These are phyloP conservation scores for Diplocarpon rosae DNA, from an alignment of 2,329 filamentous ascomycete species.

Conservation along the genomic window DNA sequence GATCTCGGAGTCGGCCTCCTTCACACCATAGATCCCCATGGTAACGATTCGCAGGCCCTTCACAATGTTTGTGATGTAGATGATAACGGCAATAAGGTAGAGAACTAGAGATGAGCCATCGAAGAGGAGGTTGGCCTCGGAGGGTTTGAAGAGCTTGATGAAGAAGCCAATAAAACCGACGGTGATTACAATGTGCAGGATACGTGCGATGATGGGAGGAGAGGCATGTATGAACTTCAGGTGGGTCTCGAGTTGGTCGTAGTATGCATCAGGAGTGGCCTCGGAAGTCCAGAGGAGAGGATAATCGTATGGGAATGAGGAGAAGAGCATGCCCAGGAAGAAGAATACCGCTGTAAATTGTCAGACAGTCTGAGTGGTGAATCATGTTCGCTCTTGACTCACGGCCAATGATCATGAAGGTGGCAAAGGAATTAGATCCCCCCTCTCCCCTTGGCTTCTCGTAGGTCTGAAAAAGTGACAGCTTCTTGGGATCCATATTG, in stretches of 20 bases:
- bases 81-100: slow-evolving; percentile 76
- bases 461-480: slow-evolving; percentile 27
- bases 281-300: slow-evolving; percentile 72
- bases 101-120: slow-evolving; percentile 63
- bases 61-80: slow-evolving; percentile 94
- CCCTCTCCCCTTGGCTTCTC: slow-evolving; percentile 25
- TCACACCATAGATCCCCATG: slow-evolving; percentile 43
- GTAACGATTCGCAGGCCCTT: slow-evolving; percentile 83
- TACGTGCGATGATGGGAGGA: slow-evolving; percentile 81
- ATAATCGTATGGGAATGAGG: slow-evolving; percentile 91
- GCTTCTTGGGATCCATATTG: slow-evolving; percentile 24
- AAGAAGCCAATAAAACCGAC: slow-evolving; percentile 83
- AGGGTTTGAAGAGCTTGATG: slow-evolving; percentile 87
- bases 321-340: slow-evolving; percentile 97
- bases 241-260: slow-evolving; percentile 78
- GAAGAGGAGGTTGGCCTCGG: slow-evolving; percentile 92
- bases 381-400: slow-evolving; percentile 29
- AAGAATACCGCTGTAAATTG: slow-evolving; percentile 65
- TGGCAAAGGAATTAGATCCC: slow-evolving; percentile 68
- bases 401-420: slow-evolving; percentile 95
- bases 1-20: slow-evolving; percentile 40
- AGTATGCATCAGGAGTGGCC: slow-evolving; percentile 55
- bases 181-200: slow-evolving; percentile 86
- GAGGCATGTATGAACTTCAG: slow-evolving; percentile 84
- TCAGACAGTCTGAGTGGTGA: slow-evolving; percentile 7